phyloP scores from a whole-genome alignment of 2,329 filamentous ascomycete species.

The Penicillium sp. region DNA sequence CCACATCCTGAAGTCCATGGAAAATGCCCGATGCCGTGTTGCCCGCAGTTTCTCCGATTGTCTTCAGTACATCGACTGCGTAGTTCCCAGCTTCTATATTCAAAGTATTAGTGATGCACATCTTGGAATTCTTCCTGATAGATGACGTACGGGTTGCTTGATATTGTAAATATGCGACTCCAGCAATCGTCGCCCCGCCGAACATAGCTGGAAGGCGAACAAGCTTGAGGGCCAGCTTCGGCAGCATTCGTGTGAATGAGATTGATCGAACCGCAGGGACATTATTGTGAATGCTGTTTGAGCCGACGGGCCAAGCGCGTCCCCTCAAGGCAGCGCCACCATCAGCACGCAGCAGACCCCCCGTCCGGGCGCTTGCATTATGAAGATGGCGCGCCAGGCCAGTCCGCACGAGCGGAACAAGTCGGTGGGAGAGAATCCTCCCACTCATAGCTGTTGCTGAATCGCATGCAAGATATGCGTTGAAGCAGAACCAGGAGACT shows the following conservation, averaged over 20 bases:
- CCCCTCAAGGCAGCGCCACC: slow-evolving; percentile 61
- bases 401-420: slow-evolving; percentile 67
- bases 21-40: slow-evolving; percentile 70
- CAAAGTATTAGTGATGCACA: slow-evolving; percentile 8
- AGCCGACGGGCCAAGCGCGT: slow-evolving; percentile 74
- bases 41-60: slow-evolving; percentile 70
- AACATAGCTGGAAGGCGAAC: slow-evolving; percentile 86
- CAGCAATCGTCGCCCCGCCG: slow-evolving; percentile 82
- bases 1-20: slow-evolving; percentile 71
- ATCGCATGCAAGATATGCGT: slow-evolving; percentile 37
- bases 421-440: slow-evolving; percentile 74
- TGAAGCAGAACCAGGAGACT: slow-evolving; percentile 11
- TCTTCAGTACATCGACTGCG: slow-evolving; percentile 72
- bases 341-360: slow-evolving; percentile 69
- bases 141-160: slow-evolving; percentile 76
- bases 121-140: neutral
- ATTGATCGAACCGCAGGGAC: slow-evolving; percentile 63
- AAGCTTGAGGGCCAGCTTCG: slow-evolving; percentile 89
- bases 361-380: slow-evolving; percentile 60
- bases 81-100: slow-evolving; percentile 70
- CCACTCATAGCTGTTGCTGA: slow-evolving; percentile 60
- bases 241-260: slow-evolving; percentile 70
- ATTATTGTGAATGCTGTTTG: slow-evolving; percentile 78
- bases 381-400: slow-evolving; percentile 65
- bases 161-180: slow-evolving; percentile 91